A percentile compares a stretch with the other conserved stretches of the same genome.
Evolutionary conservation across 805 yeast genomes (phyloP).

Genomic region (Clavispora asparagi): DNA sequence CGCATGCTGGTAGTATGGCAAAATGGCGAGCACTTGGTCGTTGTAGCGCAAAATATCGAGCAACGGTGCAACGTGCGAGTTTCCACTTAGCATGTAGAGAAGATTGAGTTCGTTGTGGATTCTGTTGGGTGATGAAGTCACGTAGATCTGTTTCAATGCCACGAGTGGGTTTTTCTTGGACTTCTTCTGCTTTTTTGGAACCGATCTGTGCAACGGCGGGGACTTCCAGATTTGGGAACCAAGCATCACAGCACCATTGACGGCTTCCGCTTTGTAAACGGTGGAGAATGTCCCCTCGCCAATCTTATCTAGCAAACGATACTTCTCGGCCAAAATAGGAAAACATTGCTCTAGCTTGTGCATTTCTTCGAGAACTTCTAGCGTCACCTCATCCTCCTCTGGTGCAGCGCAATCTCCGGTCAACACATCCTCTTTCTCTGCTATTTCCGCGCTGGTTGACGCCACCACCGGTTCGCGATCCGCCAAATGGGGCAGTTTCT

Average conservation of each 20-base stretch:
- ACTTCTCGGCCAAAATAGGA: slow-evolving; percentile 45
- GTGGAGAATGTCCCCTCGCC: slow-evolving; percentile 66
- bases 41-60: slow-evolving; percentile 81
- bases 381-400: slow-evolving; percentile 45
- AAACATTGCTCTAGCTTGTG: slow-evolving; percentile 49
- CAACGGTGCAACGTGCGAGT: slow-evolving; percentile 77
- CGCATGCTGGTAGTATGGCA: slow-evolving; percentile 86
- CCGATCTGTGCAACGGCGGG: slow-evolving; percentile 33
- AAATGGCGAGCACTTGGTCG: slow-evolving; percentile 89
- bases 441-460: background rate
- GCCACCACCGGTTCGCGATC: background rate
- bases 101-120: slow-evolving; percentile 83
- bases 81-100: slow-evolving; percentile 62
- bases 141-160: slow-evolving; percentile 90
- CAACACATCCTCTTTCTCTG: slow-evolving; percentile 1
- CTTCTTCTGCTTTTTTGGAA: slow-evolving; percentile 7
- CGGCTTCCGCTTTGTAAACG: slow-evolving; percentile 58
- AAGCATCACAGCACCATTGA: slow-evolving; percentile 32
- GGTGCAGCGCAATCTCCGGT: slow-evolving; percentile 6
- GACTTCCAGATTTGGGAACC: slow-evolving; percentile 41
- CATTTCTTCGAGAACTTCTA: slow-evolving; percentile 56
- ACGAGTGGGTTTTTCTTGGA: slow-evolving; percentile 46
- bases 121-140: slow-evolving; percentile 90
- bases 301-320: slow-evolving; percentile 50
- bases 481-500: slow-evolving; percentile 1